These are phyloP conservation scores for Monosporascus sp. DNA, from an alignment of 2,329 filamentous ascomycete species.

Conservation along the genomic window DNA sequence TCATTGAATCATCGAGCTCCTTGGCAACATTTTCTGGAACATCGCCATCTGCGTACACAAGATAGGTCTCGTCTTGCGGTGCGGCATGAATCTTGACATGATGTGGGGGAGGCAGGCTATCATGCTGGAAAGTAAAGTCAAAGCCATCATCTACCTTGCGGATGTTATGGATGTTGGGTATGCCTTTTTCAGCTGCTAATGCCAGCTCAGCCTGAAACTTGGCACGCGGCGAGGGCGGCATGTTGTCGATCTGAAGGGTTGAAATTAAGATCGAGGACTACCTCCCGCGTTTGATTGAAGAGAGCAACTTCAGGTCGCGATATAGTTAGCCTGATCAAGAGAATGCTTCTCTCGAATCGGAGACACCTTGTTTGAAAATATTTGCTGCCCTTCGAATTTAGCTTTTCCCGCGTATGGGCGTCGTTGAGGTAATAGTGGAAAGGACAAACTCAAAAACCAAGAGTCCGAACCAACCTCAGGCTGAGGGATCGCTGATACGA, in stretches of 20 bases:
- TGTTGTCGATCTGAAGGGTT: slow-evolving; percentile 1
- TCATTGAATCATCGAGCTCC: slow-evolving; percentile 17
- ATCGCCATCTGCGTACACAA: slow-evolving; percentile 20
- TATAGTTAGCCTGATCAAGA: too few relatives aligned
- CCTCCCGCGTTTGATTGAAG: too few relatives aligned
- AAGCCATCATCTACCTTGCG: slow-evolving; percentile 62
- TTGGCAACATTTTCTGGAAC: slow-evolving; percentile 12
- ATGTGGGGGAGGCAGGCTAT: slow-evolving; percentile 13
- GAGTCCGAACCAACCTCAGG: too few relatives aligned
- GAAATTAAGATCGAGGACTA: too few relatives aligned
- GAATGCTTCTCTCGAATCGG: too few relatives aligned
- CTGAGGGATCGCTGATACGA: too few relatives aligned
- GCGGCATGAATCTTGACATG: slow-evolving; percentile 33
- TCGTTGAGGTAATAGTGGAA: too few relatives aligned
- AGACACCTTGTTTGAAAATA: too few relatives aligned
- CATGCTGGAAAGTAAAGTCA: slow-evolving; percentile 48
- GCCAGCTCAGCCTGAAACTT: slow-evolving; percentile 20
- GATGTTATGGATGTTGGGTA: slow-evolving; percentile 43
- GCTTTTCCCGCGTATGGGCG: too few relatives aligned
- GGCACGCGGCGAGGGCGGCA: slow-evolving; percentile 11
- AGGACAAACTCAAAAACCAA: too few relatives aligned
- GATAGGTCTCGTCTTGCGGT: slow-evolving; percentile 27
- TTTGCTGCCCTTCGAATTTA: too few relatives aligned
- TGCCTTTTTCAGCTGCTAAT: slow-evolving; percentile 8
- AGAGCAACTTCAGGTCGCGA: too few relatives aligned